Evolutionary conservation across 2,329 filamentous ascomycete genomes (phyloP), one percentile per base, ranked within the genome.

Genomic region (Apiospora malaysiana): DNA sequence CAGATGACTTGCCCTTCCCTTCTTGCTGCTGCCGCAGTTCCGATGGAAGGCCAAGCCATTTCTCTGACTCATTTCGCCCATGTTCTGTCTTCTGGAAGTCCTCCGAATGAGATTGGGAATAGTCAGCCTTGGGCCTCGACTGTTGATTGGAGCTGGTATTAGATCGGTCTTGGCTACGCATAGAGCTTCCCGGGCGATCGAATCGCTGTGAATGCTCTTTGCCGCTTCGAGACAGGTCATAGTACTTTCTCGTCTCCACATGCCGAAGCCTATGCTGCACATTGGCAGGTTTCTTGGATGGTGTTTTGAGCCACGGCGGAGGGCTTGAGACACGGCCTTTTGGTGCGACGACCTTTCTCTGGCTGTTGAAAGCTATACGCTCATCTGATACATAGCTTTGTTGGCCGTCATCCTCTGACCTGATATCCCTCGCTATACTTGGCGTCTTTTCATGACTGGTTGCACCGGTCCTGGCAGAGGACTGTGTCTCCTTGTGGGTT

Each of bases 261-360:
- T 76, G 77, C 7, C 72, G 75, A 21, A 79, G 71, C 66, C 72
- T 63, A 27, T n/a, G 37, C 21, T 73, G 70, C 68, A 73, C 32
- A 56, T 74, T 76, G 69, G 23, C 74, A 74, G 70, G 74, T 72
- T 73, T 72, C 69, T 72, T 77, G 75, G 32, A 72, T 25, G 77
- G 79, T 40, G 71, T 71, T 63, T 71, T 78, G n/a, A 79, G 66
- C 77, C 78, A 80, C 66, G 72, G 66, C 7, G 78, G 77, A 21
- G 78, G 77, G 68, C 76, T 78, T 56, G 74, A 68, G 32, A 78
- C 51, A 59, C 72, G 75, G 42, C 68, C 46, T 70, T 70, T 76
- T 10, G 74, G 78, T 63, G 70, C 69, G 27, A 51, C 16, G 12
- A 49, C 56, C 45, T 67, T 72, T 56, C 27, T 21, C 47, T 59